phyloP scores from a whole-genome alignment of 331 rosid species.

The Quercus tomentella region DNA sequence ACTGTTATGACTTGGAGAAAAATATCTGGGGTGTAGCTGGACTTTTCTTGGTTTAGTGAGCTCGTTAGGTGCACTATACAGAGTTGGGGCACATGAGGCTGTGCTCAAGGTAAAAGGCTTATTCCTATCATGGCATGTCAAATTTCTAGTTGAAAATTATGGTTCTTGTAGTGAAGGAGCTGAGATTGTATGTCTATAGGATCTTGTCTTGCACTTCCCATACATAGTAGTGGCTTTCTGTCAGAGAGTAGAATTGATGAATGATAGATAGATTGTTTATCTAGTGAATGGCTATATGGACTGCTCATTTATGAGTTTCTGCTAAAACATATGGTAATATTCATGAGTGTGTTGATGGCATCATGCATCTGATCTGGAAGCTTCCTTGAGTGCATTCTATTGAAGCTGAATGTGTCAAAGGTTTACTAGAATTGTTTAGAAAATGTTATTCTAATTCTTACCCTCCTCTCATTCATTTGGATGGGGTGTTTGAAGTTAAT shows the following conservation, averaged over 20 bases:
- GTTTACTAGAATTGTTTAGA: conserved; percentile 62
- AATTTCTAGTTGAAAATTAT: conserved; percentile 31
- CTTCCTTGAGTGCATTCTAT: conserved; percentile 56
- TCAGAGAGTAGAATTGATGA: conserved; percentile 77
- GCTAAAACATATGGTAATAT: conserved; percentile 51
- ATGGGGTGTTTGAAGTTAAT: conserved; percentile 88
- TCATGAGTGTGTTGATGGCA: conserved; percentile 72
- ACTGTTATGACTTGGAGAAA: conserved; percentile 54
- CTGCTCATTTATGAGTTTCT: conserved; percentile 57
- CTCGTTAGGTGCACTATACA: conserved; percentile 62
- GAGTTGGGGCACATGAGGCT: conserved; percentile 64
- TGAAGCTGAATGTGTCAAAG: conserved; percentile 51
- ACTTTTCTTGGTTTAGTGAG: conserved; percentile 81
- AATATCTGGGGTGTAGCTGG: conserved; percentile 98
- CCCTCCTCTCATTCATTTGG: conserved; percentile 72
- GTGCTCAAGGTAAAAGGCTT: conserved; percentile 67
- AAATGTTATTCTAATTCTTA: conserved; percentile 73
- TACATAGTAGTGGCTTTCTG: conserved; percentile 52
- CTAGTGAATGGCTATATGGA: conserved; percentile 56
- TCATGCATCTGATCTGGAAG: conserved; percentile 87
- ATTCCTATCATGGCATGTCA: conserved; percentile 61
- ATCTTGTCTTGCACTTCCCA: conserved; percentile 86
- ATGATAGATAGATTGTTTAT: conserved; percentile 50
- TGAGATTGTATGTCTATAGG: conserved; percentile 61
- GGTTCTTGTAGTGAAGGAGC: conserved; percentile 32